These are phyloP conservation scores for Torrubiellomyces zombiae DNA, from an alignment of 2,329 filamentous ascomycete genomes.

Conservation along the genomic window DNA sequence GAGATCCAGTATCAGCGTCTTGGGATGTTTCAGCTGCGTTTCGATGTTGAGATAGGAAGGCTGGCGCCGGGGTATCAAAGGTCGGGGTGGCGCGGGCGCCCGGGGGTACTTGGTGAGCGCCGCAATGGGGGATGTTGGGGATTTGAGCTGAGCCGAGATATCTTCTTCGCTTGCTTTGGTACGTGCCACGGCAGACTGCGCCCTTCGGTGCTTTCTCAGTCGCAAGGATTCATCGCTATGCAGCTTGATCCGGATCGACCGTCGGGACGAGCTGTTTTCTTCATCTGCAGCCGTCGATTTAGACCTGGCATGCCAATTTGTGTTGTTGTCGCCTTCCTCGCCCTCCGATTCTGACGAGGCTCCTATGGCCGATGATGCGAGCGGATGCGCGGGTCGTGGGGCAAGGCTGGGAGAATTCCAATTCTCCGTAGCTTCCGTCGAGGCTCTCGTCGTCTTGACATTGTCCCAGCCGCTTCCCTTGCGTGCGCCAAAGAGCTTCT, in stretches of 20 bases:
- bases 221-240: conserved; percentile 62
- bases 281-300: conserved; percentile 43
- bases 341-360: conserved; percentile 57
- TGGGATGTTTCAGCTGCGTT: conserved; percentile 47
- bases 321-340: conserved; percentile 23
- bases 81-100: conserved; percentile 73
- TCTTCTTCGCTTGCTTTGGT: conserved; percentile 28
- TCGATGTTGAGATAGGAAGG: conserved; percentile 65
- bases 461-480: conserved; percentile 18
- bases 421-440: neutral
- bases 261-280: conserved; percentile 47
- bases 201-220: conserved; percentile 55
- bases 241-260: conserved; percentile 82
- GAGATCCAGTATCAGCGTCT: conserved; percentile 87
- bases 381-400: conserved; percentile 11
- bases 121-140: conserved; percentile 68
- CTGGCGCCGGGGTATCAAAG: conserved; percentile 74
- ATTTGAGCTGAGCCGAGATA: conserved; percentile 73
- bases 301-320: conserved; percentile 40
- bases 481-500: conserved; percentile 40
- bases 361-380: conserved; percentile 40
- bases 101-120: conserved; percentile 80
- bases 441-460: conserved; percentile 1
- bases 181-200: conserved; percentile 29
- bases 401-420: conserved; percentile 8